A percentile compares a stretch with the other conserved stretches of the same genome.
Evolutionary conservation across 371 early-diverging fungal genomes (phyloP).

Genomic region (Haplosporangium sp.): DNA sequence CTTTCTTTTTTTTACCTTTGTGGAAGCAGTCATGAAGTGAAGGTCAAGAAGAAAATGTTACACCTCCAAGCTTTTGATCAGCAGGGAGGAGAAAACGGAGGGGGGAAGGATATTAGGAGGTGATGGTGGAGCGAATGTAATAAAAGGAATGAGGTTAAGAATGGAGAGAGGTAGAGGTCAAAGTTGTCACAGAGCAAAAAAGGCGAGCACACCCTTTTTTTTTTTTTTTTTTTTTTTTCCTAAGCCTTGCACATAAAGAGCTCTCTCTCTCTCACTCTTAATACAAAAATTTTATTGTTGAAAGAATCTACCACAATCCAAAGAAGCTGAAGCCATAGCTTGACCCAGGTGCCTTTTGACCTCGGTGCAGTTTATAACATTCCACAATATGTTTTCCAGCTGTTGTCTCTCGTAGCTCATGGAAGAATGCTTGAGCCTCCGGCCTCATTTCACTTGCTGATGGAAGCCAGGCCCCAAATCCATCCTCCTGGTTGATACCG

Average conservation of each 20-base stretch:
- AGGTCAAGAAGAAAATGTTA: neutral
- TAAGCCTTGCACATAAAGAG: neutral
- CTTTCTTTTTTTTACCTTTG: slow-evolving; percentile 3
- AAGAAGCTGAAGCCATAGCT: slow-evolving; percentile 35
- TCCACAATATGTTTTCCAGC: slow-evolving; percentile 49
- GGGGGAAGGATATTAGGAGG: neutral
- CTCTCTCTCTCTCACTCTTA: neutral
- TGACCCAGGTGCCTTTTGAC: slow-evolving; percentile 42
- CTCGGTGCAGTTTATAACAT: slow-evolving; percentile 45
- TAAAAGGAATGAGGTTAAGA: neutral
- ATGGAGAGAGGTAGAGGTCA: neutral
- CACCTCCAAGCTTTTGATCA: neutral
- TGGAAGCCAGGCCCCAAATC: slow-evolving; percentile 48
- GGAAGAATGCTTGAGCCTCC: slow-evolving; percentile 27
- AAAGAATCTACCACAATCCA: slow-evolving; percentile 34
- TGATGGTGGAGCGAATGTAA: neutral
- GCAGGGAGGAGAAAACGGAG: neutral
- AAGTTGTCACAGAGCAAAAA: neutral
- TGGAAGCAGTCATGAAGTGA: slow-evolving; percentile 8
- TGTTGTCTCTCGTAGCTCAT: slow-evolving; percentile 36
- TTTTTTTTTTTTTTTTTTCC: too few relatives aligned
- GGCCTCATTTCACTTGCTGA: slow-evolving; percentile 5
- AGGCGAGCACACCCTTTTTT: neutral
- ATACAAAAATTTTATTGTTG: neutral
- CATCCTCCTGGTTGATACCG: slow-evolving; percentile 36